phyloP scores from a whole-genome alignment of 768 basidiomycete species.

The Phaeotremella fagi region DNA sequence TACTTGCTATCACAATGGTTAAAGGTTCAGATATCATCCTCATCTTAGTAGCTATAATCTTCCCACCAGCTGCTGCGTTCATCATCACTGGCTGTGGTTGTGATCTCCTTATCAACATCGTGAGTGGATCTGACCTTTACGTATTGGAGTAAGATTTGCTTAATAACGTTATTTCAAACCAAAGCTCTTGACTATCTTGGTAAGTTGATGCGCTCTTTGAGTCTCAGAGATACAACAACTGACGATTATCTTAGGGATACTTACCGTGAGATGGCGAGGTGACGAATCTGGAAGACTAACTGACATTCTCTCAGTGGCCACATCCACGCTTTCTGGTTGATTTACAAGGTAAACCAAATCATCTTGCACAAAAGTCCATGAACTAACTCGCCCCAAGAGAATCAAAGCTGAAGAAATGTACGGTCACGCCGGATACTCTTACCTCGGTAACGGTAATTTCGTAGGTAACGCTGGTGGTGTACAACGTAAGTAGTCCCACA shows the following conservation, averaged over 20 bases:
- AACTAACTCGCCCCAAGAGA: neutral
- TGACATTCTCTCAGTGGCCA: slow-evolving; percentile 18
- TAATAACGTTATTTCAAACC: too few relatives aligned
- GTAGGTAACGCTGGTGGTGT: slow-evolving; percentile 21
- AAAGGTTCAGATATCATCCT: slow-evolving; percentile 41
- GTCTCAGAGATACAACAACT: neutral
- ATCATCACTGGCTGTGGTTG: slow-evolving; percentile 43
- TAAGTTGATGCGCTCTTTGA: neutral
- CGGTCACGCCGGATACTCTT: slow-evolving; percentile 34
- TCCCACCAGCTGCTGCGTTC: slow-evolving; percentile 35
- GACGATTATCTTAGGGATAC: slow-evolving; percentile 11
- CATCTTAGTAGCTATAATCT: slow-evolving; percentile 46
- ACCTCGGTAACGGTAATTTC: slow-evolving; percentile 44
- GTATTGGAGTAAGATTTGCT: too few relatives aligned
- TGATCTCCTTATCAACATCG: slow-evolving; percentile 38
- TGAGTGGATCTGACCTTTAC: too few relatives aligned
- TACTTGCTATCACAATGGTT: slow-evolving; percentile 43
- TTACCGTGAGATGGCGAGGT: slow-evolving; percentile 11
- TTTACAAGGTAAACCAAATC: slow-evolving; percentile 21
- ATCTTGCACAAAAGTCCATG: neutral
- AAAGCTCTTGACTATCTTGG: neutral
- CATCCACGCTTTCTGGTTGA: slow-evolving; percentile 44
- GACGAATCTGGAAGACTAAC: neutral
- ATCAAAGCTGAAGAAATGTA: slow-evolving; percentile 44
- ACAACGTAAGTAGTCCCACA: neutral